phyloP scores from a whole-genome alignment of 768 basidiomycete genomes.

The Pholiota microspora region DNA sequence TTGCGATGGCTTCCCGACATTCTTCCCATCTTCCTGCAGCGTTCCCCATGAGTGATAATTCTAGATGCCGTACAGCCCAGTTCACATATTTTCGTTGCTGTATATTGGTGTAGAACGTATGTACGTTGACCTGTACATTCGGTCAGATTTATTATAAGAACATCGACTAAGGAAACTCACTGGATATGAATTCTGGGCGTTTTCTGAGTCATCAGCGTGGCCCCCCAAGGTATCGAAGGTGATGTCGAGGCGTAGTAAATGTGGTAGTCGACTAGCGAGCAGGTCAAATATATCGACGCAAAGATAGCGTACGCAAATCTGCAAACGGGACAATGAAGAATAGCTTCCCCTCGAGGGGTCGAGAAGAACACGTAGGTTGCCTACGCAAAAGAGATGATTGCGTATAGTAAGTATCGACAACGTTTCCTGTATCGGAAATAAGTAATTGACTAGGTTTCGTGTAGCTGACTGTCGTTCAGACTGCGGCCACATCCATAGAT shows the following conservation, averaged over 20 bases:
- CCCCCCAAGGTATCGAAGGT: neutral
- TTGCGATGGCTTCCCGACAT: conserved; percentile 8
- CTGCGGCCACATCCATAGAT: conserved; percentile 1
- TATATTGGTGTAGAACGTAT: neutral
- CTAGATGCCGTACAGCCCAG: neutral
- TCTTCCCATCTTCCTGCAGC: neutral
- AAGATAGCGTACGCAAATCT: neutral
- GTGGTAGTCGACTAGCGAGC: neutral
- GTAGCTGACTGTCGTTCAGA: neutral
- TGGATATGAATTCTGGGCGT: neutral
- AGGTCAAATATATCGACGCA: neutral
- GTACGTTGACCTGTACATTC: neutral
- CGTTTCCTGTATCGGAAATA: neutral
- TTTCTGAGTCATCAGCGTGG: neutral
- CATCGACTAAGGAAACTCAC: neutral
- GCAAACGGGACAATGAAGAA: neutral
- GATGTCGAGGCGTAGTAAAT: neutral
- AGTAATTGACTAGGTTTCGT: neutral
- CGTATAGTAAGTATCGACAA: neutral
- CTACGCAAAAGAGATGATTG: neutral
- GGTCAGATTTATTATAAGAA: neutral
- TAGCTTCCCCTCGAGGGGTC: too few relatives aligned
- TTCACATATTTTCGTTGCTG: neutral
- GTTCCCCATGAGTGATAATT: neutral
- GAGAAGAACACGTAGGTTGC: neutral